Conservation (phyloP, 2,329 filamentous ascomycete genomes). For the Colletotrichum acutatum region DNA sequence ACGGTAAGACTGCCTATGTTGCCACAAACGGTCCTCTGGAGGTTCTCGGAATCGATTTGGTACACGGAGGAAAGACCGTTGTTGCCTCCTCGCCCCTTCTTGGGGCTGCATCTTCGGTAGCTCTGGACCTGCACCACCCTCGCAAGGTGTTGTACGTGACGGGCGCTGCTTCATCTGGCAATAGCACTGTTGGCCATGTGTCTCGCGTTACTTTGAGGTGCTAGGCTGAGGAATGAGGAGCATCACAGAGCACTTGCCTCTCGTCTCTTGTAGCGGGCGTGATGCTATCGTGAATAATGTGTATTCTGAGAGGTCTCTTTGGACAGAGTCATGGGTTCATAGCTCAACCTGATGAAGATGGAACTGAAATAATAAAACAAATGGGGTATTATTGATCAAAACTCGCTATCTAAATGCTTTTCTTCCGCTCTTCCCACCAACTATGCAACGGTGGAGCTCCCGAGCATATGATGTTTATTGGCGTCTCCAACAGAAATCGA, state of each 20-base stretch:
- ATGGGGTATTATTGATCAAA: not conserved
- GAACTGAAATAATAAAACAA: not conserved
- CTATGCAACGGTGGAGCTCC: slow-evolving; percentile 10
- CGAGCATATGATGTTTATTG: slow-evolving; percentile 21
- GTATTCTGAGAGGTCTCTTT: too few relatives aligned
- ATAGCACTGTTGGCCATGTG: slow-evolving; percentile 1
- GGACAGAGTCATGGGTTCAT: too few relatives aligned
- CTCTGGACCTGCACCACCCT: not conserved
- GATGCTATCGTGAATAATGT: too few relatives aligned
- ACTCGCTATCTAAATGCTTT: not conserved
- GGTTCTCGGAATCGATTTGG: not conserved
- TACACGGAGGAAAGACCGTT: not conserved
- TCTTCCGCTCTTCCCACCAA: slow-evolving; percentile 19
- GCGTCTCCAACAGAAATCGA: slow-evolving; percentile 16
- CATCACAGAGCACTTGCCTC: not conserved
- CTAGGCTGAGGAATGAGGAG: not conserved
- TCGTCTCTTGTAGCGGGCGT: not conserved
- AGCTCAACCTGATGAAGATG: too few relatives aligned
- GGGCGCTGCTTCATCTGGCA: not conserved
- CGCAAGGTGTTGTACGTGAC: not conserved
- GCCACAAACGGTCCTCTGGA: slow-evolving; percentile 18
- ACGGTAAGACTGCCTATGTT: slow-evolving; percentile 9
- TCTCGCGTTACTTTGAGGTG: not conserved
- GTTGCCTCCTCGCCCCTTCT: not conserved
- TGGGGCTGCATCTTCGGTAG: not conserved